Evolutionary conservation across 164 flowering plant genomes (phyloP), one percentile per base, ranked within the genome.

Genomic region (Buxus sempervirens): DNA sequence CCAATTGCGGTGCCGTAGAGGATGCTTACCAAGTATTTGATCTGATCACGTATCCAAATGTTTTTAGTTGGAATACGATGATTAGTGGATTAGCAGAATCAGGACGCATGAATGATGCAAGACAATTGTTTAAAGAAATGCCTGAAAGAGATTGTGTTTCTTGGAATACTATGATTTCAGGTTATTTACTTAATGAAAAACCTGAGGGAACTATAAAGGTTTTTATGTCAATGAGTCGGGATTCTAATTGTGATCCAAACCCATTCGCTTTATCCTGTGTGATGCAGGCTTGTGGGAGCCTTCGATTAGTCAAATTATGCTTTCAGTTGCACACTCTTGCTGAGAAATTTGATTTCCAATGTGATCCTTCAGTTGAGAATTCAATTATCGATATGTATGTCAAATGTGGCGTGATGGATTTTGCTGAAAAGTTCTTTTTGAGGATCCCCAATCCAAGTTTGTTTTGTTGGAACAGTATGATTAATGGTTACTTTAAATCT

Each of bases 401-500:
- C 12, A 78, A 78, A 71, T 82, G 83, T 64, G 81, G 64, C 5
- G 73, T 48, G 0, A 55, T 76, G 54, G 62, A 36, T 65, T 68
- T 28, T 5, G 85, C 89, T 20, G 76, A 78, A 41, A 57, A 38
- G 25, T 67, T 70, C 56, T 83, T 85, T 73, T 70, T 28, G 4
- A 62, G 66, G 67, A 80, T 80, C 23, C 24, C 21, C 0, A 66
- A 49, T 23, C 86, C 85, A 3, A 80, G 74, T 72, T 27, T 82
- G 69, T 83, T 85, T 69, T 80, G 85, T 70, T 79, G 84, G 82
- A 85, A 85, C 60, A 77, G 79, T 65, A 83, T 85, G 87, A 76
- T 85, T 19, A 71, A 74, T 68, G 81, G 83, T 62, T 79, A 66
- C 72, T 82, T 84, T 18, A 77, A 83, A 72, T 57, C 67, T 9